These are phyloP conservation scores for Kalanchoe fedtschenkoi DNA, from an alignment of 164 flowering plant genomes.

Conservation along the genomic window DNA sequence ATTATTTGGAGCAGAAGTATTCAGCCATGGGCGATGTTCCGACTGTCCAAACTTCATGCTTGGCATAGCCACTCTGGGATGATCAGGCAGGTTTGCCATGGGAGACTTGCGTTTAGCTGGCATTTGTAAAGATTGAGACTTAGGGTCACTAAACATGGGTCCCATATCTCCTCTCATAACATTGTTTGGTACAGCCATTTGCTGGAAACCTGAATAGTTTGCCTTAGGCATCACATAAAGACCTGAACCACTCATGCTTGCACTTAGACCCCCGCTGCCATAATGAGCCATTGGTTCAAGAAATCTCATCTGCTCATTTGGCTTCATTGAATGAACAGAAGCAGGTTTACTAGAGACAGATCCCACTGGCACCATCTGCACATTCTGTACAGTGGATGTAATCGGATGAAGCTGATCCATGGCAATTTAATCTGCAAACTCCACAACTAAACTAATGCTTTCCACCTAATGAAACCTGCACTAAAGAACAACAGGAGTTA, in stretches of 20 bases:
- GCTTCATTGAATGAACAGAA: not conserved
- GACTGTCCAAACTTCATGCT: slow-evolving; percentile 29
- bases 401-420: not conserved
- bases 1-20: slow-evolving; percentile 25
- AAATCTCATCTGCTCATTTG: slow-evolving; percentile 14
- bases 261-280: slow-evolving; percentile 9
- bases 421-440: not conserved
- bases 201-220: slow-evolving; percentile 13
- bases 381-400: not conserved
- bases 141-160: slow-evolving; percentile 11
- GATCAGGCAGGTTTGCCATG: slow-evolving; percentile 14
- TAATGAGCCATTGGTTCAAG: slow-evolving; percentile 10
- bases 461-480: not conserved
- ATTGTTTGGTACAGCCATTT: slow-evolving; percentile 7
- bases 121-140: slow-evolving; percentile 15
- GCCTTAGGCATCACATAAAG: slow-evolving; percentile 17
- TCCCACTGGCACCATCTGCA: slow-evolving; percentile 2
- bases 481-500: not conserved
- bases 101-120: slow-evolving; percentile 36
- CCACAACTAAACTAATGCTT: not conserved
- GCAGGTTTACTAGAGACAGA: not conserved
- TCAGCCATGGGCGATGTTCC: slow-evolving; percentile 32
- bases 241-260: slow-evolving; percentile 11
- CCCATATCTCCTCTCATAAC: slow-evolving; percentile 13
- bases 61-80: slow-evolving; percentile 17